Evolutionary conservation across 2,329 filamentous ascomycete genomes (phyloP).

Genomic region (Colletotrichum tabaci): DNA sequence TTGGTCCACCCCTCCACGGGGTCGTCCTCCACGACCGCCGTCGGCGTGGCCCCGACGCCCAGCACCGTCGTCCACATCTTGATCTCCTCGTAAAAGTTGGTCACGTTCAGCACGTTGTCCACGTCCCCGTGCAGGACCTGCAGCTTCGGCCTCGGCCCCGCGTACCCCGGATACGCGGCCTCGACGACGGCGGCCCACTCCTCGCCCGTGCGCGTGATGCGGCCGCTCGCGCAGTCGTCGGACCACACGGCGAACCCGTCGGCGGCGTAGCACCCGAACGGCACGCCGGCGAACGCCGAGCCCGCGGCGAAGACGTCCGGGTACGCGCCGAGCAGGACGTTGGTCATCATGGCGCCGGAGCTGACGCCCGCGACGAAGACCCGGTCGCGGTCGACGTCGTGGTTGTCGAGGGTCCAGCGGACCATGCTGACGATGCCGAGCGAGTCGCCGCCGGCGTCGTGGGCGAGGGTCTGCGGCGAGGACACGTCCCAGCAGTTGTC

Average conservation of each 20-base stretch:
- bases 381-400: constrained; percentile 61
- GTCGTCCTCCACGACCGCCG: constrained; percentile 17
- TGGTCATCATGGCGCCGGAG: constrained; percentile 71
- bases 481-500: constrained; percentile 73
- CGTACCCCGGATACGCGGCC: constrained; percentile 65
- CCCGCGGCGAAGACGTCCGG: constrained; percentile 68
- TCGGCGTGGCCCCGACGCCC: constrained; percentile 29
- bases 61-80: constrained; percentile 66
- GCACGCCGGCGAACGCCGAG: constrained; percentile 60
- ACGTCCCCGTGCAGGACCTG: constrained; percentile 70
- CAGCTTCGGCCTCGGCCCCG: constrained; percentile 67
- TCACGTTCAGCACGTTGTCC: constrained; percentile 65
- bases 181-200: constrained; percentile 55
- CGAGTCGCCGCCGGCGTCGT: constrained; percentile 66
- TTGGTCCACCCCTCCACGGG: constrained; percentile 42
- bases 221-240: constrained; percentile 64
- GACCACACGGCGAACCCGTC: constrained; percentile 63
- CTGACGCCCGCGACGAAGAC: constrained; percentile 67
- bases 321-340: constrained; percentile 66
- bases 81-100: constrained; percentile 68
- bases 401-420: constrained; percentile 62
- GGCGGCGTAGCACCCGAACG: constrained; percentile 65
- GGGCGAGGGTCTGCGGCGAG: constrained; percentile 62
- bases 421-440: constrained; percentile 70
- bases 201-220: constrained; percentile 53